Percentiles rank a stretch among this genome's conserved stretches.
Evolutionary conservation across 352 stramenopile genomes (phyloP).

Genomic region (Phytophthora fragariaefolia): DNA sequence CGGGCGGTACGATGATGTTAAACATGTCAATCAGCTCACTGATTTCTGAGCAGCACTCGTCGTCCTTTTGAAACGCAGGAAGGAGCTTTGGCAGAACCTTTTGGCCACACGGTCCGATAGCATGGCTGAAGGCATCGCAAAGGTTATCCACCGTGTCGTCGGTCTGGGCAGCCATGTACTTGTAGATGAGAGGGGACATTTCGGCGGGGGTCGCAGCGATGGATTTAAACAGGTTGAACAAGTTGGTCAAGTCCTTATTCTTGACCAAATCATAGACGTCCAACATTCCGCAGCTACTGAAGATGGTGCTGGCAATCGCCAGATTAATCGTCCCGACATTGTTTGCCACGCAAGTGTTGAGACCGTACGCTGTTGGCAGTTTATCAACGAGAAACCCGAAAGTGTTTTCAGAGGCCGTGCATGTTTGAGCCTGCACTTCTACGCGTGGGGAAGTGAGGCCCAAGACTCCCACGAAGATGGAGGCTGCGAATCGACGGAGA

Average conservation of each 20-base stretch:
- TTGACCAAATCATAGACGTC: constrained; percentile 45
- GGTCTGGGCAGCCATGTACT: constrained; percentile 48
- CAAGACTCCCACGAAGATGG: constrained; percentile 20
- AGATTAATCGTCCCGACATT: constrained; percentile 41
- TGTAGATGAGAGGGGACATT: constrained; percentile 51
- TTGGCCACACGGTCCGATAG: constrained; percentile 47
- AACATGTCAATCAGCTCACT: constrained; percentile 61
- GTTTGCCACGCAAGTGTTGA: constrained; percentile 63
- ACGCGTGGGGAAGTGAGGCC: constrained; percentile 11
- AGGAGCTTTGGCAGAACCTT: constrained; percentile 48
- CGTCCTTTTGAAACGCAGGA: constrained; percentile 42
- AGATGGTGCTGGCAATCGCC: constrained; percentile 38
- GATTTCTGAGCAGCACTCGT: constrained; percentile 54
- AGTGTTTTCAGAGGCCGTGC: constrained; percentile 26
- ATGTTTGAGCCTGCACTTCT: constrained; percentile 31
- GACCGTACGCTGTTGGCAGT: constrained; percentile 44
- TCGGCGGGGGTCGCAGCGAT: constrained; percentile 45
- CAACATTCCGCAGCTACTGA: constrained; percentile 45
- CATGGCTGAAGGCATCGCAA: constrained; percentile 47
- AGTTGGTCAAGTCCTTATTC: constrained; percentile 35
- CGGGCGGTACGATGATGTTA: constrained; percentile 50
- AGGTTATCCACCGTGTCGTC: constrained; percentile 47
- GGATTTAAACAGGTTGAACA: constrained; percentile 37
- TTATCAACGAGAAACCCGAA: constrained; percentile 39
- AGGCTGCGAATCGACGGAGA: constrained; percentile 26